Evolutionary conservation across 2,329 filamentous ascomycete species (phyloP).

Genomic region (Kalaharituber pfeilii): DNA sequence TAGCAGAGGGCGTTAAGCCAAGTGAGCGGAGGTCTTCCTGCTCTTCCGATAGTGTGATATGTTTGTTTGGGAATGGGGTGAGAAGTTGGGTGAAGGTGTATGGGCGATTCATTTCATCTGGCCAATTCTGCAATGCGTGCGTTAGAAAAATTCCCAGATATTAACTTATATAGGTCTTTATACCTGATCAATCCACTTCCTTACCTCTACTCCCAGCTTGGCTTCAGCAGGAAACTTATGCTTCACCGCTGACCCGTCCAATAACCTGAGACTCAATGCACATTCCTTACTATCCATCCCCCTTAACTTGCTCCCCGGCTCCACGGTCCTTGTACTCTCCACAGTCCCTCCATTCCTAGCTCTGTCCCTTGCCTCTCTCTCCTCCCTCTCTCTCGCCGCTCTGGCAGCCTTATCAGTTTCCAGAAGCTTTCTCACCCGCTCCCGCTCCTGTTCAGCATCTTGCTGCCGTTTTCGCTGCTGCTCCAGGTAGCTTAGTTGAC

Average conservation of each 20-base stretch:
- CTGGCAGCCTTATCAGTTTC: conserved; percentile 59
- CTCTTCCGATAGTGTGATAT: conserved; percentile 61
- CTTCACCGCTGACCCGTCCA: conserved; percentile 68
- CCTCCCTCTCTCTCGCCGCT: conserved; percentile 37
- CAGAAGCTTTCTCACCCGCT: conserved; percentile 55
- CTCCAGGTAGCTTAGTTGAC: conserved; percentile 35
- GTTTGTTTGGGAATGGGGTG: conserved; percentile 56
- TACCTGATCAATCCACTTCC: conserved; percentile 48
- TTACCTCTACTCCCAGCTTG: conserved; percentile 48
- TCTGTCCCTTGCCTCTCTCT: conserved; percentile 28
- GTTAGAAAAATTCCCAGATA: no score
- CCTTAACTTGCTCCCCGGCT: conserved; percentile 7
- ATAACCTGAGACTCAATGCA: conserved; percentile 60
- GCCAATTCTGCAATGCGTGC: conserved; percentile 32
- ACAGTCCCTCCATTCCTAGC: conserved; percentile 21
- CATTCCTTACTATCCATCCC: conserved; percentile 28
- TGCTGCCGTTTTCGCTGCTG: conserved; percentile 44
- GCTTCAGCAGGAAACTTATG: conserved; percentile 48
- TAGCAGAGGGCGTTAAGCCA: conserved; percentile 61
- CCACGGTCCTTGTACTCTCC: conserved; percentile 25
- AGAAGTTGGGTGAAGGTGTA: conserved; percentile 76
- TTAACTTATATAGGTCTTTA: no score
- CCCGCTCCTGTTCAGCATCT: conserved; percentile 49
- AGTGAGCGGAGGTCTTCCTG: conserved; percentile 48
- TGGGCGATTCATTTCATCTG: conserved; percentile 38